These are phyloP conservation scores for Durusdinium trenchii DNA, from an alignment of 73 alveolate genomes.

Conservation along the genomic window DNA sequence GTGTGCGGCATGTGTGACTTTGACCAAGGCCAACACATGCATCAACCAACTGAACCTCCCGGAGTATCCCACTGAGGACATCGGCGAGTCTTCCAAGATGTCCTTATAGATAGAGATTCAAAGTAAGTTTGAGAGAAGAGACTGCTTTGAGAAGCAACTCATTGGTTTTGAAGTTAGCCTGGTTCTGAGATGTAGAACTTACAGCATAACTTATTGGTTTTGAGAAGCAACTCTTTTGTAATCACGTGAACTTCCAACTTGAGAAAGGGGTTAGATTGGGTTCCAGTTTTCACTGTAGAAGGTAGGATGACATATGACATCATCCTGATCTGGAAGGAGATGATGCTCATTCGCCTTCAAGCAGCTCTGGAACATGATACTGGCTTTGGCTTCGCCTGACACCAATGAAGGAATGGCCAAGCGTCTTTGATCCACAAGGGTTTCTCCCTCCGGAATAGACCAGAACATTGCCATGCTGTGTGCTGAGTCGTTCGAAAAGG, in stretches of 20 bases:
- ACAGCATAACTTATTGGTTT: too few relatives aligned
- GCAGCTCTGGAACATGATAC: conserved; percentile 75
- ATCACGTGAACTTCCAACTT: too few relatives aligned
- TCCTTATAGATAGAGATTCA: neutral
- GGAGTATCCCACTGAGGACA: conserved; percentile 79
- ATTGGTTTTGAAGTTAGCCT: too few relatives aligned
- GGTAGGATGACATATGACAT: too few relatives aligned
- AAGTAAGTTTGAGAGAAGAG: neutral
- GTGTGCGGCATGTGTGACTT: too few relatives aligned
- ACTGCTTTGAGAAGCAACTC: neutral
- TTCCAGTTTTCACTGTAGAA: too few relatives aligned
- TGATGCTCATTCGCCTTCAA: conserved; percentile 29
- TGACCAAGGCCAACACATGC: conserved; percentile 63
- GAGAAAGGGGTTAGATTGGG: too few relatives aligned
- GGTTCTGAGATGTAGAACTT: too few relatives aligned
- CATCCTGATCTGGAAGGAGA: conserved; percentile 25
- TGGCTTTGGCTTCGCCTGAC: conserved; percentile 82
- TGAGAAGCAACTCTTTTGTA: too few relatives aligned
- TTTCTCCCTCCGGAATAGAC: too few relatives aligned
- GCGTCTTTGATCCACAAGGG: neutral
- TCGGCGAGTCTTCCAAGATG: neutral
- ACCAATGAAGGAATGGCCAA: neutral
- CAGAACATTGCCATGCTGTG: too few relatives aligned
- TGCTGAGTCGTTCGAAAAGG: too few relatives aligned
- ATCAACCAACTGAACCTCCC: conserved; percentile 91